Percentiles rank a stretch among this genome's conserved stretches.
These are phyloP conservation scores for Gymnopilus junonius DNA, from an alignment of 768 basidiomycete genomes.

Conservation along the genomic window DNA sequence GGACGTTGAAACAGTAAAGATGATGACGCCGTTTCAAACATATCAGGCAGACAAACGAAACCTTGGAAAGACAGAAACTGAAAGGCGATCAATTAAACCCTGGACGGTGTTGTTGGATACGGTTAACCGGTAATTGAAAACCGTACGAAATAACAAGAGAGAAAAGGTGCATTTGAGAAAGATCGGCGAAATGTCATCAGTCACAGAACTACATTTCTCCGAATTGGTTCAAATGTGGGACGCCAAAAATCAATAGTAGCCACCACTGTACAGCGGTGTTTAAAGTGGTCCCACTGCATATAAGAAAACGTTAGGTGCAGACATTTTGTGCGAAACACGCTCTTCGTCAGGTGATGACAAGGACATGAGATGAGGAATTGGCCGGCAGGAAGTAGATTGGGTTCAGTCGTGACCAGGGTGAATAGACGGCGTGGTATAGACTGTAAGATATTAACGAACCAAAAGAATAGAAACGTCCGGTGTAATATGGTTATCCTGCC, in stretches of 20 bases:
- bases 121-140: constrained; percentile 13
- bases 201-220: constrained; percentile 16
- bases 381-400: constrained; percentile 9
- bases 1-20: neutral
- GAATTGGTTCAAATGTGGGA: constrained; percentile 15
- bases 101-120: constrained; percentile 3
- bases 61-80: neutral
- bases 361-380: constrained; percentile 1
- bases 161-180: constrained; percentile 12
- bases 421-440: constrained; percentile 1
- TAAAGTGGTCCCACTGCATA: neutral
- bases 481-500: constrained; percentile 17
- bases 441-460: constrained; percentile 4
- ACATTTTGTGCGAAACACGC: constrained; percentile 3
- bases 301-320: neutral
- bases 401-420: constrained; percentile 9
- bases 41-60: neutral
- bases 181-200: constrained; percentile 24
- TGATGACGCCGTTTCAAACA: neutral
- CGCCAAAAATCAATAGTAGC: constrained; percentile 15
- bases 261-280: constrained; percentile 1
- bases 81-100: neutral
- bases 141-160: constrained; percentile 8
- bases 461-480: constrained; percentile 13
- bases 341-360: constrained; percentile 17